Evolutionary conservation across 768 basidiomycete genomes (phyloP).

Genomic region (Clitopilus passeckerianus): DNA sequence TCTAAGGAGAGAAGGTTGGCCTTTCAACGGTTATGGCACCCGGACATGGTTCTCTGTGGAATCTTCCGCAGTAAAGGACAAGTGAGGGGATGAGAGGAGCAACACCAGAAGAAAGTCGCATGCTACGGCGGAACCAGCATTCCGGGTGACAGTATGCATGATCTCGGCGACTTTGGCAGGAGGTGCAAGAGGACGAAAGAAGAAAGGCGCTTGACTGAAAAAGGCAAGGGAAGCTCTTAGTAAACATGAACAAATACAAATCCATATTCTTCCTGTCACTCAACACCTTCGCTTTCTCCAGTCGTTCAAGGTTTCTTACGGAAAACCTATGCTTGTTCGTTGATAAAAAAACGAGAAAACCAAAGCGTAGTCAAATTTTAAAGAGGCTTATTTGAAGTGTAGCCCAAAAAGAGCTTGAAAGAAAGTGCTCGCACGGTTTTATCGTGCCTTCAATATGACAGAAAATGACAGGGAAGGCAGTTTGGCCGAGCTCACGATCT

Average conservation of each 20-base stretch:
- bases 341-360: no score
- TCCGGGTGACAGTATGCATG: not conserved
- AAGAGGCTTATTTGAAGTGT: no score
- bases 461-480: not conserved
- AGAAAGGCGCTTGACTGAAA: not conserved
- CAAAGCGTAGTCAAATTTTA: no score
- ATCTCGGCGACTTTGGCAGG: not conserved
- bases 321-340: no score
- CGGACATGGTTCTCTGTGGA: no score
- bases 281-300: not conserved
- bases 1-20: no score
- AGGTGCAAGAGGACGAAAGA: not conserved
- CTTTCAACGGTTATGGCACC: no score
- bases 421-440: not conserved
- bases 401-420: not conserved
- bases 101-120: no score
- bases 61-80: no score
- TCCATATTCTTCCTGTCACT: not conserved
- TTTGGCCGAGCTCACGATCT: not conserved
- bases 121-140: not conserved
- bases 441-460: not conserved
- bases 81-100: no score
- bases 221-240: not conserved
- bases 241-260: not conserved
- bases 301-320: not conserved